phyloP scores from a whole-genome alignment of 257 asterid species.

The Scutellaria barbata region DNA sequence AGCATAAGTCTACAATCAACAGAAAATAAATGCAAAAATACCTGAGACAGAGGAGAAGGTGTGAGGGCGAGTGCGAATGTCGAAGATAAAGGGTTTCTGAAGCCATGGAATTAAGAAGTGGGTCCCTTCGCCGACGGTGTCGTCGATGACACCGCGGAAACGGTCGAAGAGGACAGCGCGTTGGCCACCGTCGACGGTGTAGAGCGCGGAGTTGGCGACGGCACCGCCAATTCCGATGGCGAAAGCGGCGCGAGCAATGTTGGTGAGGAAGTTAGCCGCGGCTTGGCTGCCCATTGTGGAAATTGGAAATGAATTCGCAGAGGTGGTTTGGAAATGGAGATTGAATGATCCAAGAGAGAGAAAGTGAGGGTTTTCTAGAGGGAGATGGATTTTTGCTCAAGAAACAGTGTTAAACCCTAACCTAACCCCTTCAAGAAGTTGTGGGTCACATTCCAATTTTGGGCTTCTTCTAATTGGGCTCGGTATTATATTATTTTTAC shows the following conservation, averaged over 20 bases:
- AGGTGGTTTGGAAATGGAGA: constrained; percentile 27
- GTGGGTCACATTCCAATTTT: constrained; percentile 12
- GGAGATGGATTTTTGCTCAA: constrained; percentile 46
- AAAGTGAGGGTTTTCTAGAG: constrained; percentile 29
- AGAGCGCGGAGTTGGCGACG: constrained; percentile 64
- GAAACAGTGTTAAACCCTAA: constrained; percentile 49
- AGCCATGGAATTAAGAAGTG: constrained; percentile 91
- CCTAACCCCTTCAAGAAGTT: constrained; percentile 30
- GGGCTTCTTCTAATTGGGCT: neutral
- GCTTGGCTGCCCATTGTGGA: constrained; percentile 70
- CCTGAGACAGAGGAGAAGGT: constrained; percentile 82
- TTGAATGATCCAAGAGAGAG: constrained; percentile 28
- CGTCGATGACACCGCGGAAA: constrained; percentile 78
- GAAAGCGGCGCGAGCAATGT: constrained; percentile 81
- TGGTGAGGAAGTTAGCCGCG: constrained; percentile 61
- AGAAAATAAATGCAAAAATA: constrained; percentile 7
- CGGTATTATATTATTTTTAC: neutral
- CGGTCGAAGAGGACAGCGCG: constrained; percentile 96
- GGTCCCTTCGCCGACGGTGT: constrained; percentile 86
- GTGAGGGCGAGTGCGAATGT: constrained; percentile 91
- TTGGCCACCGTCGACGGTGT: constrained; percentile 97
- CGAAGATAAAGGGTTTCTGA: constrained; percentile 89
- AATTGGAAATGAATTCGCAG: neutral
- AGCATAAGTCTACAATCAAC: neutral
- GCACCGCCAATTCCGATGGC: constrained; percentile 66